Conservation (phyloP, 345 rosid genomes). For the Durio zibethinus region DNA sequence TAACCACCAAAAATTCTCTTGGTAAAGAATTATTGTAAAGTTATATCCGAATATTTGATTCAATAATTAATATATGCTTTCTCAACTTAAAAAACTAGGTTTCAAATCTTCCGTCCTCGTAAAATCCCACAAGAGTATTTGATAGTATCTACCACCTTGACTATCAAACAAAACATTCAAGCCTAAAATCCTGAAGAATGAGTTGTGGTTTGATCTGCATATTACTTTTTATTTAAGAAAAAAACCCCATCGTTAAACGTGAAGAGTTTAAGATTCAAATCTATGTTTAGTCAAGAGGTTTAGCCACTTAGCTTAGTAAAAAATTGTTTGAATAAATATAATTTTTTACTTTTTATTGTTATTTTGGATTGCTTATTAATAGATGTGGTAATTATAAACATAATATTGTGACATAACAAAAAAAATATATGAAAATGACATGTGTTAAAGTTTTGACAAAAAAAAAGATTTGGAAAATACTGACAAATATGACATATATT, state of each 20-base stretch:
- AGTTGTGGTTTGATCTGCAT: slow-evolving; percentile 22
- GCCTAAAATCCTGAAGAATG: slow-evolving; percentile 44
- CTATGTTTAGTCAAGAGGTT: slow-evolving; percentile 16
- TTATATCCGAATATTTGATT: not conserved
- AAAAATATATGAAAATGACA: too few species aligned
- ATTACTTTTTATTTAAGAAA: not conserved
- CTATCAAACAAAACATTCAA: slow-evolving; percentile 47
- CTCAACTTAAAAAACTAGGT: too few species aligned
- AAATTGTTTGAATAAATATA: not conserved
- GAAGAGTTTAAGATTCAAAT: slow-evolving; percentile 10
- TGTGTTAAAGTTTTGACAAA: too few species aligned
- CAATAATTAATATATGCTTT: too few species aligned
- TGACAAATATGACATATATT: too few species aligned
- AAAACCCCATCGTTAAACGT: not conserved
- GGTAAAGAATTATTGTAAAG: not conserved
- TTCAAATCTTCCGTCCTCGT: too few species aligned
- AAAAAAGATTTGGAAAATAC: too few species aligned
- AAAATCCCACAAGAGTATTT: not conserved
- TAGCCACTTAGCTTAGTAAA: not conserved
- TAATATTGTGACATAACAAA: too few species aligned
- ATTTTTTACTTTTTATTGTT: too few species aligned
- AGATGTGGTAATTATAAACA: too few species aligned
- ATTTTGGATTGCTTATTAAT: too few species aligned
- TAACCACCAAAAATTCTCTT: not conserved
- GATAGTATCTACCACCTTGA: slow-evolving; percentile 28